These are phyloP conservation scores for Daldinia sp. DNA, from an alignment of 2,329 filamentous ascomycete genomes.

Conservation along the genomic window DNA sequence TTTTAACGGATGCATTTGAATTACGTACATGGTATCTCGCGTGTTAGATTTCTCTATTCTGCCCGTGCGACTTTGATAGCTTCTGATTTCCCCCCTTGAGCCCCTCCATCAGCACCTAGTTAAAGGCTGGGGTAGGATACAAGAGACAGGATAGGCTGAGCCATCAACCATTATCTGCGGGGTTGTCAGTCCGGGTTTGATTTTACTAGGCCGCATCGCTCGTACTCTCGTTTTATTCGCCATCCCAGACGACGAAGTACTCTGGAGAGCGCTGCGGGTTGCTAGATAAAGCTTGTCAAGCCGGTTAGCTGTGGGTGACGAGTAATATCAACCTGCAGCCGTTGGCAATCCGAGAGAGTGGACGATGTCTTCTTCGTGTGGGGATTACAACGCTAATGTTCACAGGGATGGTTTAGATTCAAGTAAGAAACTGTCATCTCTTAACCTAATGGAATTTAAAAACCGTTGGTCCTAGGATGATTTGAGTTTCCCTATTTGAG, in stretches of 20 bases:
- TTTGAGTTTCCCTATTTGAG: slow-evolving; percentile 30
- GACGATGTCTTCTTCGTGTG: slow-evolving; percentile 26
- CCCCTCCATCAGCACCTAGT: slow-evolving; percentile 38
- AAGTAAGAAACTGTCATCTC: slow-evolving; percentile 30
- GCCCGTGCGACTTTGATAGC: slow-evolving; percentile 24
- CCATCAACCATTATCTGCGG: slow-evolving; percentile 39
- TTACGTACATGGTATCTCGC: slow-evolving; percentile 39
- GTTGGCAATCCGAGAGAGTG: slow-evolving; percentile 30
- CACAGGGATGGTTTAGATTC: slow-evolving; percentile 25
- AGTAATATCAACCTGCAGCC: slow-evolving; percentile 27
- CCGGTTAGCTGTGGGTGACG: slow-evolving; percentile 41
- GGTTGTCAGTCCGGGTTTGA: slow-evolving; percentile 30
- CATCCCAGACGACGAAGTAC: slow-evolving; percentile 26
- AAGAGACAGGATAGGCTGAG: slow-evolving; percentile 38
- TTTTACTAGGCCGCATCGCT: slow-evolving; percentile 10
- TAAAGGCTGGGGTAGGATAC: slow-evolving; percentile 36
- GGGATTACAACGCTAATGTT: slow-evolving; percentile 23
- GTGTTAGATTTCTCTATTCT: slow-evolving; percentile 21
- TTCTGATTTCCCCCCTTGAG: slow-evolving; percentile 15
- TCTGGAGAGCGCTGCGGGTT: slow-evolving; percentile 26
- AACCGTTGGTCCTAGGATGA: slow-evolving; percentile 15
- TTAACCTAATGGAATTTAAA: slow-evolving; percentile 13
- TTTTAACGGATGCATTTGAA: slow-evolving; percentile 25
- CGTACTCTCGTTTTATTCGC: slow-evolving; percentile 24
- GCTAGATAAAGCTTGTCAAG: slow-evolving; percentile 12